These are phyloP conservation scores for Phaffia rhodozyma DNA, from an alignment of 1,284 basidiomycete species.

Conservation along the genomic window DNA sequence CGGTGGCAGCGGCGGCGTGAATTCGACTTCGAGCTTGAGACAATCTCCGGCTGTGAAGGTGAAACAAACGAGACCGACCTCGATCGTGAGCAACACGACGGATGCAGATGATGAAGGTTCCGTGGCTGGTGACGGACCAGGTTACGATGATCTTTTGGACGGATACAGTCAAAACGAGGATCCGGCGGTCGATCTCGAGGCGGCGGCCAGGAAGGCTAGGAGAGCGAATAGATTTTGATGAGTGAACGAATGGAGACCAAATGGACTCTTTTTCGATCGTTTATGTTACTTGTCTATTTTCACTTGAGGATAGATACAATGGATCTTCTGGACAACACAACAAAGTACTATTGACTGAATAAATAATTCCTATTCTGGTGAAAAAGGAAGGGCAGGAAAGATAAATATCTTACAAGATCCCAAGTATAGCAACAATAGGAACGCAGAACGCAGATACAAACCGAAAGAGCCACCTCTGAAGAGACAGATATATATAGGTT, in stretches of 20 bases:
- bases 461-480: neutral
- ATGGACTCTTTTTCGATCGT: too few species aligned
- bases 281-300: neutral
- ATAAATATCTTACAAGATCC: neutral
- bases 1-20: neutral
- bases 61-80: too few species aligned
- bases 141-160: slow-evolving; percentile 6
- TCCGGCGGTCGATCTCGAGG: neutral
- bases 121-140: neutral
- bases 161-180: neutral
- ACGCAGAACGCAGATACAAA: neutral
- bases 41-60: too few species aligned
- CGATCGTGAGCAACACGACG: neutral
- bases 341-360: neutral
- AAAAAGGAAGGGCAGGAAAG: neutral
- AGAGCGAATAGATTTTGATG: slow-evolving; percentile 2
- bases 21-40: slow-evolving; percentile 2
- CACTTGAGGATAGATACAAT: too few species aligned
- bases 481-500: neutral
- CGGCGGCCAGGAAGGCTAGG: neutral
- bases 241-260: neutral
- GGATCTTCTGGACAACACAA: neutral
- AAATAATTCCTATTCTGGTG: neutral
- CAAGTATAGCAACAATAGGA: neutral
- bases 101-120: neutral